Evolutionary conservation across 169 alveolate genomes (phyloP).

Genomic region (Haemoproteus tartakovskyi): DNA sequence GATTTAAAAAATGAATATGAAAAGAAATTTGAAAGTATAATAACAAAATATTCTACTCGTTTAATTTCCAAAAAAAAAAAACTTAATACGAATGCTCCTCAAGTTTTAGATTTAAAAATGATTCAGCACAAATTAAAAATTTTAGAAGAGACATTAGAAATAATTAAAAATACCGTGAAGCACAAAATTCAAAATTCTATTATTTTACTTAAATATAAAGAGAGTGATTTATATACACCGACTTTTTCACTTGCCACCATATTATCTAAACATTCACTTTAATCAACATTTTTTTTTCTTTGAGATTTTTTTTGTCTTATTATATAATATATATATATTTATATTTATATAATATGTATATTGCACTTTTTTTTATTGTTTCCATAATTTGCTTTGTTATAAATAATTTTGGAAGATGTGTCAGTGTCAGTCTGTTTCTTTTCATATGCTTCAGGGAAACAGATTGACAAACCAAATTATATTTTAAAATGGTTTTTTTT

Average conservation of each 20-base stretch:
- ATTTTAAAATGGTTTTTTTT: no score
- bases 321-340: not conserved
- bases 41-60: conserved; percentile 8
- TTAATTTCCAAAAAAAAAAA: not conserved
- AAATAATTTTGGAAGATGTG: no score
- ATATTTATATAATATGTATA: no score
- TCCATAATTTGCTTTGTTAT: no score
- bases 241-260: conserved; percentile 41
- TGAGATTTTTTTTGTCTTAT: no score
- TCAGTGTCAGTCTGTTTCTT: no score
- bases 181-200: conserved; percentile 21
- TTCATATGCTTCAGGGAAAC: no score
- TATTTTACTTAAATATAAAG: conserved; percentile 28
- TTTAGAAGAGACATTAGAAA: conserved; percentile 36
- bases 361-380: no score
- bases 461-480: no score
- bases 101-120: conserved; percentile 10
- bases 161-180: conserved; percentile 57
- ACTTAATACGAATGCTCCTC: conserved; percentile 9
- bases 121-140: conserved; percentile 17
- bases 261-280: conserved; percentile 29
- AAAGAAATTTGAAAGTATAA: conserved; percentile 6
- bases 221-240: conserved; percentile 50
- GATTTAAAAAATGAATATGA: conserved; percentile 25
- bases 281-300: no score